Evolutionary conservation across 2,329 filamentous ascomycete species (phyloP).

Genomic region (Colletotrichum sp.): DNA sequence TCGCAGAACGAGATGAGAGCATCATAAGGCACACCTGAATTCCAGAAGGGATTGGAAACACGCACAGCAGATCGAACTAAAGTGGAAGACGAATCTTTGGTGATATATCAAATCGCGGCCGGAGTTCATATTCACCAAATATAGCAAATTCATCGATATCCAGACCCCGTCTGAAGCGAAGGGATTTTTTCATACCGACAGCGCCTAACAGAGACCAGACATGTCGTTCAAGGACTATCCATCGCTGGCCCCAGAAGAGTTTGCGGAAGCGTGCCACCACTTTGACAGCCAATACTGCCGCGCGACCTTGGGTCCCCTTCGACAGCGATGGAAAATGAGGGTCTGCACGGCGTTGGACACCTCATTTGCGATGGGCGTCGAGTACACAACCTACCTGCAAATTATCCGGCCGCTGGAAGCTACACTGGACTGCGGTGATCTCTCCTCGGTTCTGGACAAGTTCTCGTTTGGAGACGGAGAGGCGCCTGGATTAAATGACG

Average conservation of each 20-base stretch:
- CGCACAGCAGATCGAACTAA: neutral
- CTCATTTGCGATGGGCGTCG: conserved; percentile 44
- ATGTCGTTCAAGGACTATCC: conserved; percentile 59
- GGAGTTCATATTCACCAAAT: neutral
- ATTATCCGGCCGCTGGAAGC: conserved; percentile 59
- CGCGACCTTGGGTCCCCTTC: conserved; percentile 60
- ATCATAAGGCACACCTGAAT: neutral
- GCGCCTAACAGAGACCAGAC: neutral
- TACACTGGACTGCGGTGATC: conserved; percentile 46
- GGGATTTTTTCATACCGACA: neutral
- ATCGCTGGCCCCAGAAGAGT: conserved; percentile 65
- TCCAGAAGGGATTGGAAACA: neutral
- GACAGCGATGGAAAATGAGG: conserved; percentile 60
- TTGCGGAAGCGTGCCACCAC: conserved; percentile 67
- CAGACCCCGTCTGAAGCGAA: neutral
- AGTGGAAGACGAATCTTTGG: neutral
- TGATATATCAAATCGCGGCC: neutral
- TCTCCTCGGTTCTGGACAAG: conserved; percentile 50
- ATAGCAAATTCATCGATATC: neutral
- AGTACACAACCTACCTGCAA: conserved; percentile 59
- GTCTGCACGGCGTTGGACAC: conserved; percentile 57
- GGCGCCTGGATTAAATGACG: conserved; percentile 38
- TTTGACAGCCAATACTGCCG: conserved; percentile 64
- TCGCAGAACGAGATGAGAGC: neutral
- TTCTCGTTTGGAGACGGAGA: conserved; percentile 46